Percentiles rank a stretch among this genome's conserved stretches.
phyloP scores from a whole-genome alignment of 345 rosid species.

The Laguncularia racemosa region DNA sequence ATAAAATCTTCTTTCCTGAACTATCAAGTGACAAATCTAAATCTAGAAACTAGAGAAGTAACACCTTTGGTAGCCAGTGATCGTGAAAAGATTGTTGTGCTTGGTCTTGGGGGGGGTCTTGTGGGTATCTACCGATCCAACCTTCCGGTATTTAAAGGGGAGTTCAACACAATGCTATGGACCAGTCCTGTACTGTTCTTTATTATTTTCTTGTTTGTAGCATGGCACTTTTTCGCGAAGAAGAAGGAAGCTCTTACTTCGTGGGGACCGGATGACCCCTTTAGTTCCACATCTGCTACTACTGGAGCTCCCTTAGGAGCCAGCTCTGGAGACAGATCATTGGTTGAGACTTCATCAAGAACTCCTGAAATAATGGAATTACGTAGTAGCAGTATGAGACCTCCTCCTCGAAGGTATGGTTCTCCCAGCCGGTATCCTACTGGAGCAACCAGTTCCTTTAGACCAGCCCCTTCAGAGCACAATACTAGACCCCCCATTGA shows the following conservation, averaged over 20 bases:
- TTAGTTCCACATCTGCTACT: constrained; percentile 41
- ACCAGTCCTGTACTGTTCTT: constrained; percentile 85
- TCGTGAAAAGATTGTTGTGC: constrained; percentile 67
- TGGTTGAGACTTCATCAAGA: constrained; percentile 56
- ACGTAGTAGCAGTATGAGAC: constrained; percentile 41
- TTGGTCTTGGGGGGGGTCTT: constrained; percentile 78
- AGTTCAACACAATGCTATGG: constrained; percentile 67
- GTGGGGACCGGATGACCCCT: constrained; percentile 94
- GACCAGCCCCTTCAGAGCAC: constrained; percentile 47
- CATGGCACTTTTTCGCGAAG: constrained; percentile 96
- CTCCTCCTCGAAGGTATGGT: constrained; percentile 40
- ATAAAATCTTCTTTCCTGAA: constrained; percentile 67
- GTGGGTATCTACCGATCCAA: constrained; percentile 75
- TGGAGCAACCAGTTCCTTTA: constrained; percentile 51
- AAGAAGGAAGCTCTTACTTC: constrained; percentile 92
- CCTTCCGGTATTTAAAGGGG: constrained; percentile 54
- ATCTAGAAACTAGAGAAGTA: constrained; percentile 11
- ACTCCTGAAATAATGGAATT: constrained; percentile 51
- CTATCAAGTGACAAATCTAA: constrained; percentile 28
- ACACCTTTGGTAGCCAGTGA: constrained; percentile 71
- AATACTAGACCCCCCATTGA: constrained; percentile 50
- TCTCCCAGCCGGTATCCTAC: constrained; percentile 64
- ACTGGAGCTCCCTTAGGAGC: constrained; percentile 38
- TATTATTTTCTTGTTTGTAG: constrained; percentile 65
- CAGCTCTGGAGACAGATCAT: constrained; percentile 46